phyloP scores from a whole-genome alignment of 768 basidiomycete species.

The Coprinopsis strossmayeri region DNA sequence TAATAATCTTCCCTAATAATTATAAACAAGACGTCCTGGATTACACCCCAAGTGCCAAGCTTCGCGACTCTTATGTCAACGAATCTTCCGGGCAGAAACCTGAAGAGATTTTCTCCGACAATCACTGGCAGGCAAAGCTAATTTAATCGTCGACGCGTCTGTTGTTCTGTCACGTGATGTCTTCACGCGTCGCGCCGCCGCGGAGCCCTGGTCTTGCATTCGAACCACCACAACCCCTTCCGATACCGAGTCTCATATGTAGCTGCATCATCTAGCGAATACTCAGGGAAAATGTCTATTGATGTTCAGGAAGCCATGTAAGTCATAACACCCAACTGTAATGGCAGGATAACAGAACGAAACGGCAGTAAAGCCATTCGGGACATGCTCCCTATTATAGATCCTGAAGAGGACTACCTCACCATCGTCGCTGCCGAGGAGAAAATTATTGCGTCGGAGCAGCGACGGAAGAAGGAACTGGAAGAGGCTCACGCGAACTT shows the following conservation, averaged over 20 bases:
- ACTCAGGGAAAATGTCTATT: slow-evolving; percentile 25
- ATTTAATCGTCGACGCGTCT: too few species aligned
- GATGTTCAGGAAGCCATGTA: slow-evolving; percentile 44
- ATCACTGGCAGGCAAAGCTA: too few species aligned
- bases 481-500: slow-evolving; percentile 62
- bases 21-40: too few species aligned
- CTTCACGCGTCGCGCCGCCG: too few species aligned
- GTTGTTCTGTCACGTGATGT: too few species aligned
- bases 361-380: slow-evolving; percentile 52
- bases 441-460: slow-evolving; percentile 52
- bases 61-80: too few species aligned
- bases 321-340: too few species aligned
- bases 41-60: too few species aligned
- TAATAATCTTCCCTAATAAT: too few species aligned
- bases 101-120: too few species aligned
- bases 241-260: background rate
- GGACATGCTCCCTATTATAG: slow-evolving; percentile 67
- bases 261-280: background rate
- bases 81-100: too few species aligned
- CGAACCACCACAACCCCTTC: background rate
- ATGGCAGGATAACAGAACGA: background rate
- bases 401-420: slow-evolving; percentile 73
- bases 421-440: slow-evolving; percentile 72
- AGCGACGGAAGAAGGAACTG: slow-evolving; percentile 55
- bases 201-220: background rate